A percentile compares a stretch with the other conserved stretches of the same genome.
Evolutionary conservation across 176 grass and related monocot species (phyloP).

Genomic region (Oryza brachyantha): DNA sequence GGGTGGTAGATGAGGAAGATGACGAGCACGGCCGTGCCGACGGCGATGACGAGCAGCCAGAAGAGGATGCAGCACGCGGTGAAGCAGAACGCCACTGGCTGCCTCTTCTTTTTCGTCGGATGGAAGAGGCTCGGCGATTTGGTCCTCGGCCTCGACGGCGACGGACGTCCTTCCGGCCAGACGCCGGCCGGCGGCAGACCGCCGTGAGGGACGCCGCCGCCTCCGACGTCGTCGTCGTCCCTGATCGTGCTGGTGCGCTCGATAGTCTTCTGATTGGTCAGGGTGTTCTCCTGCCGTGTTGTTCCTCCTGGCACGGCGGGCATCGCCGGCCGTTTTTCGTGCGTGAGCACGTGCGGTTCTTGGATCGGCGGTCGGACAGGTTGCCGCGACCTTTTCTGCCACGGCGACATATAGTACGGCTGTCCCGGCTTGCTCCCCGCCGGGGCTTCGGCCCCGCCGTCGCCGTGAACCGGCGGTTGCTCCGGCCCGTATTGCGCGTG

Average conservation of each 20-base stretch:
- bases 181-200: too few species aligned
- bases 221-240: not conserved
- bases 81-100: constrained; percentile 25
- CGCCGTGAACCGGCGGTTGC: not conserved
- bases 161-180: too few species aligned
- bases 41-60: constrained; percentile 58
- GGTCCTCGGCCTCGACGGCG: too few species aligned
- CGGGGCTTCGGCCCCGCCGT: not conserved
- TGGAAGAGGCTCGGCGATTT: not conserved
- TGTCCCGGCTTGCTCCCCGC: accelerated
- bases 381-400: not conserved
- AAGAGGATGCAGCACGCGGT: constrained; percentile 55
- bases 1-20: constrained; percentile 78
- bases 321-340: not conserved
- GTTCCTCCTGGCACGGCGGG: not conserved
- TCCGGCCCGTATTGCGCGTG: not conserved
- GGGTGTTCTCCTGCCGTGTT: not conserved
- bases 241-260: constrained; percentile 25
- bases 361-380: too few species aligned
- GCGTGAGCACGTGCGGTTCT: not conserved
- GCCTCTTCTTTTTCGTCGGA: not conserved
- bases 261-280: not conserved
- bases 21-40: constrained; percentile 58
- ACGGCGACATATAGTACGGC: constrained; percentile 2
- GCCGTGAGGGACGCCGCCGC: too few species aligned